These are phyloP conservation scores for Colletotrichum spinosum DNA, from an alignment of 2,329 filamentous ascomycete genomes.

Conservation along the genomic window DNA sequence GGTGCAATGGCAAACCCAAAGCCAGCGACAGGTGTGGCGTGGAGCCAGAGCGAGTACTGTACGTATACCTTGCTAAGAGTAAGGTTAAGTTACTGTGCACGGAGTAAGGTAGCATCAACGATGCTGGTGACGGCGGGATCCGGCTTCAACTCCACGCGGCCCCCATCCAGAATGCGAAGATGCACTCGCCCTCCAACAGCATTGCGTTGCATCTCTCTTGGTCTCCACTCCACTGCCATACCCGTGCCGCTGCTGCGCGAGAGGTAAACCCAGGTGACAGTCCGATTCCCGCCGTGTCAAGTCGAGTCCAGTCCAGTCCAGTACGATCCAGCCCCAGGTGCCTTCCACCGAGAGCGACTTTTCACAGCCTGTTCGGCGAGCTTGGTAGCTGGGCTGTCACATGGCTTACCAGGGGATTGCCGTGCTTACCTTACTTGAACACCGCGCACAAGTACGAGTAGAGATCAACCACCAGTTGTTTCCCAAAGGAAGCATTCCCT, in stretches of 20 bases:
- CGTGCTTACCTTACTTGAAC: slow-evolving; percentile 1
- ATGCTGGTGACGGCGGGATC: slow-evolving; percentile 32
- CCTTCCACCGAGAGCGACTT: not conserved
- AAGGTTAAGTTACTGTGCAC: not conserved
- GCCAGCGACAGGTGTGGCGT: too few species aligned
- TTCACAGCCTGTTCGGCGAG: not conserved
- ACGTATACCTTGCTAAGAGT: too few species aligned
- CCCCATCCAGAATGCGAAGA: slow-evolving; percentile 24
- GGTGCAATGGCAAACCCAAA: too few species aligned
- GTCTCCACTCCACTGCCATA: slow-evolving; percentile 19
- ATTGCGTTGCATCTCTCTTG: slow-evolving; percentile 24
- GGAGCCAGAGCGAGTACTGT: too few species aligned
- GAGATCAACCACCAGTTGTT: not conserved
- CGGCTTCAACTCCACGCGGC: slow-evolving; percentile 24
- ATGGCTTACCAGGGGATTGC: slow-evolving; percentile 29
- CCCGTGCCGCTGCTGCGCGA: slow-evolving; percentile 20
- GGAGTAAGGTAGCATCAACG: slow-evolving; percentile 27
- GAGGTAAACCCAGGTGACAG: slow-evolving; percentile 15
- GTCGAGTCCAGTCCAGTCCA: slow-evolving; percentile 4
- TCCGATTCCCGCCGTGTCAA: slow-evolving; percentile 16
- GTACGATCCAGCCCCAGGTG: not conserved
- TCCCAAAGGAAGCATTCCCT: slow-evolving; percentile 11
- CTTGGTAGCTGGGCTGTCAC: slow-evolving; percentile 25
- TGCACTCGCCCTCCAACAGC: slow-evolving; percentile 20
- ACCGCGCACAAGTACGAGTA: too few species aligned